Base-by-base conservation (phyloP, 1,284 basidiomycete genomes). In the Puccinia coronata region DNA sequence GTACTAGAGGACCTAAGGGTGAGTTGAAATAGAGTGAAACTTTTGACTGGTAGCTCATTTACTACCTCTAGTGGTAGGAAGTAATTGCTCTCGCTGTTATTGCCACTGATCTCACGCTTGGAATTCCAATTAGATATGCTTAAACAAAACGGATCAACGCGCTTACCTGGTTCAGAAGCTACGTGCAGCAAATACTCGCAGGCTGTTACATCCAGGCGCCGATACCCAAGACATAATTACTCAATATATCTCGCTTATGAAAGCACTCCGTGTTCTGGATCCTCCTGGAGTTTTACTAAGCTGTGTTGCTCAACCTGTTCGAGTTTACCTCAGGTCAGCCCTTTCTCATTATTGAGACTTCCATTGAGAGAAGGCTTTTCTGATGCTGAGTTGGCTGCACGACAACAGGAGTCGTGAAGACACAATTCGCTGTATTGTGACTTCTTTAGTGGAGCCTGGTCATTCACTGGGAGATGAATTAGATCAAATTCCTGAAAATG, bases 201-300 rank as follows among this genome's bases (percentile, higher is more conserved):
- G 96, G 3, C 89, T 99, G 0, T 90, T 99, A 18, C 96, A 99
- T 85, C 97, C 97, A 0, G 97, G 96, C 12, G 95, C 95, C 1
- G 95, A 96, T 83, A 99, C 97, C 0, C 93, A 93, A 84, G 91
- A 94, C 83, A 96, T 99, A 82, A 88, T 99, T 28, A 88, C 91
- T 1, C 92, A 94, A 89, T 99, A 99, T 86, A 93, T 98, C n/a
- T 91, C 92, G 1, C 95, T 94, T 0, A 98, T 99, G 84, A 92
- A 92, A 83, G 95, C 93, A 84, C 87, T 99, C 20, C 91, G 96
- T 0, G 90, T 96, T 65, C 88, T 99, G 39, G 96, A 99, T 86
- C 93, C 95, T 0, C 92, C 92, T 0, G 96, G 96, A 0, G 95
- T 98, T 0, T 88, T 99, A 2, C 88, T 99, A 3, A 94, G 92